Percentiles rank a stretch among this genome's conserved stretches.
Conservation (phyloP, 2,329 filamentous ascomycete genomes). For the Trichoderma pleuroti region DNA sequence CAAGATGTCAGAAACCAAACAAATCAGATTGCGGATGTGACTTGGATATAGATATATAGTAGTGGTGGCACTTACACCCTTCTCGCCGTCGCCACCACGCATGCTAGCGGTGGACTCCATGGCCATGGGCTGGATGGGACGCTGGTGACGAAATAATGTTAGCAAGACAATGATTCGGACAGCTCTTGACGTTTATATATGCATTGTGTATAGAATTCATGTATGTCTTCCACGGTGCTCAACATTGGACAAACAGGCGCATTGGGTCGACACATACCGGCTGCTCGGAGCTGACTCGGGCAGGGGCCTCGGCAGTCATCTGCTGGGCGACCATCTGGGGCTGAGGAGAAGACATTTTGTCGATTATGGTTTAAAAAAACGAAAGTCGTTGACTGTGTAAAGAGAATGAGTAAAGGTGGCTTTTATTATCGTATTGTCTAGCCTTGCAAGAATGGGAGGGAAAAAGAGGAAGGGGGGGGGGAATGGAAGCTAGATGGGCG, state of each 20-base stretch:
- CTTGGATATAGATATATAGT: not conserved
- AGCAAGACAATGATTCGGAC: not conserved
- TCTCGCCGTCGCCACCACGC: constrained; percentile 36
- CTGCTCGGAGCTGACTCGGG: constrained; percentile 32
- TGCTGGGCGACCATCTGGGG: constrained; percentile 35
- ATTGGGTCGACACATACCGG: constrained; percentile 30
- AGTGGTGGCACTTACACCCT: constrained; percentile 29
- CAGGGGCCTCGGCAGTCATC: constrained; percentile 29
- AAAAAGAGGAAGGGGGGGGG: not conserved
- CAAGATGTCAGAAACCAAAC: not conserved
- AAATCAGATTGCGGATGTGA: not conserved
- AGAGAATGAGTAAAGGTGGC: not conserved
- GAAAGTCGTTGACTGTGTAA: not conserved
- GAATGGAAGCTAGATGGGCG: not conserved
- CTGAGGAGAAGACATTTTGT: constrained; percentile 20
- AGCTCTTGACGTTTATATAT: too few relatives aligned
- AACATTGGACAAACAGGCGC: not conserved
- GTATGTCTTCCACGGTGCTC: not conserved
- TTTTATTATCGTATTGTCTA: not conserved
- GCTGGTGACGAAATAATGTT: constrained; percentile 24
- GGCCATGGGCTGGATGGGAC: constrained; percentile 35
- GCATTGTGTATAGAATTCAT: not conserved
- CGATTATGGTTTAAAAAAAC: not conserved
- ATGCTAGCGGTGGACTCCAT: constrained; percentile 30
- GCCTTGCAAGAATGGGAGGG: not conserved